Conservation (phyloP, 345 rosid species). For the Heritiera littoralis region DNA sequence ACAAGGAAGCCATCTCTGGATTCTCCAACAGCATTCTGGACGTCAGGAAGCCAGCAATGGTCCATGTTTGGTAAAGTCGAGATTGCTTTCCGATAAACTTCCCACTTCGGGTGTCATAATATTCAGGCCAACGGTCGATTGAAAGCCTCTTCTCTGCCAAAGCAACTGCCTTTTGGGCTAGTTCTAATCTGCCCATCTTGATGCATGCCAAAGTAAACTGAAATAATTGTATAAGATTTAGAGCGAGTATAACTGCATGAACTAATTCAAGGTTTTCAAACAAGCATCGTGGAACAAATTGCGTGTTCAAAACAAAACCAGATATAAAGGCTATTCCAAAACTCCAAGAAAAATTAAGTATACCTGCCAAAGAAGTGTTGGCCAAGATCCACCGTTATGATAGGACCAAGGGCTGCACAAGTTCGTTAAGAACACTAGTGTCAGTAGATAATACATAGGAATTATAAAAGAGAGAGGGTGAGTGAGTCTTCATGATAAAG, state of each 20-base stretch:
- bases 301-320: not conserved
- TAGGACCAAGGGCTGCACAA: constrained; percentile 90
- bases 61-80: constrained; percentile 91
- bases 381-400: constrained; percentile 99
- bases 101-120: constrained; percentile 88
- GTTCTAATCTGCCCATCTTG: constrained; percentile 78
- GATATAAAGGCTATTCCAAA: not conserved
- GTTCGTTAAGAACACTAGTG: constrained; percentile 16
- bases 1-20: constrained; percentile 73
- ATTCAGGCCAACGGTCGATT: constrained; percentile 87
- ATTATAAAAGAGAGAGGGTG: not conserved
- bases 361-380: constrained; percentile 98
- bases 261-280: not conserved
- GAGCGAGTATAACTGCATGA: not conserved
- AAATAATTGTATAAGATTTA: constrained; percentile 6
- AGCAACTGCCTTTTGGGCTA: constrained; percentile 80
- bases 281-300: not conserved
- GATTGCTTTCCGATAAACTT: constrained; percentile 92
- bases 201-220: constrained; percentile 98
- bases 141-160: constrained; percentile 82
- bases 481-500: not conserved
- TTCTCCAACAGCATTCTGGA: constrained; percentile 78
- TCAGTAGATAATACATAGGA: constrained; percentile 8
- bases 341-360: not conserved
- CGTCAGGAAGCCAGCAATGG: constrained; percentile 83